Evolutionary conservation across 2,329 filamentous ascomycete species (phyloP).

Genomic region (Colletotrichum destructivum): DNA sequence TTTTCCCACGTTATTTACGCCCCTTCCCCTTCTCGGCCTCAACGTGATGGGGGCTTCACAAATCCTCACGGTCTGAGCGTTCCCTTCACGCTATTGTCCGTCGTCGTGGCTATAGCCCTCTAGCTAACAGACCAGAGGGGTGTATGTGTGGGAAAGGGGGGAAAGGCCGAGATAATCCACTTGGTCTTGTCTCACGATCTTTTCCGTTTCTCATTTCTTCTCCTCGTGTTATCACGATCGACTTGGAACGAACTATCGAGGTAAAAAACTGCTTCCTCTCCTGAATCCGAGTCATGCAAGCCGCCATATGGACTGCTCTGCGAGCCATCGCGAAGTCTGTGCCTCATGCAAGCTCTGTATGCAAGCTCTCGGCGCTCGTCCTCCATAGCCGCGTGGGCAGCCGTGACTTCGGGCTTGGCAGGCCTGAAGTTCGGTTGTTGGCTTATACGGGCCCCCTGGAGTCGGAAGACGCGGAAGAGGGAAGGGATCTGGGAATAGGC

Average conservation of each 20-base stretch:
- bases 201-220: background rate
- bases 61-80: slow-evolving; percentile 40
- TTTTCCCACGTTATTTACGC: background rate
- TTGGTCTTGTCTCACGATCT: slow-evolving; percentile 34
- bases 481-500: background rate
- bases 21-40: background rate
- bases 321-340: background rate
- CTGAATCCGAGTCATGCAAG: background rate
- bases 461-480: slow-evolving; percentile 2
- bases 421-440: slow-evolving; percentile 34
- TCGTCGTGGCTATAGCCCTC: background rate
- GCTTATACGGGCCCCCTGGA: background rate
- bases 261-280: background rate
- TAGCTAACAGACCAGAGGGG: background rate
- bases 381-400: slow-evolving; percentile 8
- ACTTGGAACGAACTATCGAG: background rate
- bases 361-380: slow-evolving; percentile 4
- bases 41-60: slow-evolving; percentile 21
- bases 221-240: background rate
- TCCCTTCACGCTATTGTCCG: background rate
- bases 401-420: slow-evolving; percentile 29
- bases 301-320: background rate
- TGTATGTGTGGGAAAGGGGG: background rate
- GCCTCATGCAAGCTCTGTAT: background rate
- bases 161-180: slow-evolving; percentile 10